Conservation (phyloP, 495 filamentous ascomycete species). For the Penicilliopsis zonata region DNA sequence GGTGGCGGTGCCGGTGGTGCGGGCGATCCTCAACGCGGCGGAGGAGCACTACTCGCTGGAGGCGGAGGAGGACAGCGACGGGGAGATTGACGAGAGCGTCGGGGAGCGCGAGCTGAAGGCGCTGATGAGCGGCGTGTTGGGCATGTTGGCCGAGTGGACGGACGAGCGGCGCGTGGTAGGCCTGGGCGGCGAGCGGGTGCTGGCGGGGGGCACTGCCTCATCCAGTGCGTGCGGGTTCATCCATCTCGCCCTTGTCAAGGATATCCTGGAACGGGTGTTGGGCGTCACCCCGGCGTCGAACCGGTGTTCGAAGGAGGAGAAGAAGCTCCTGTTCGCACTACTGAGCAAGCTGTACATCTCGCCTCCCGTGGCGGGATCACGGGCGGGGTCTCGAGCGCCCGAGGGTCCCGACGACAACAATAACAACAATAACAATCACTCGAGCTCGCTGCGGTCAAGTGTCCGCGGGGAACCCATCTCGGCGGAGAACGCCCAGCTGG, state of each 20-base stretch:
- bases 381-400: constrained; percentile 26
- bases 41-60: constrained; percentile 40
- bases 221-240: constrained; percentile 43
- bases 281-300: constrained; percentile 22
- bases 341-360: constrained; percentile 77
- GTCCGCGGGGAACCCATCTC: constrained; percentile 20
- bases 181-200: constrained; percentile 42
- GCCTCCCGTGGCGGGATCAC: constrained; percentile 25
- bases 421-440: constrained; percentile 18
- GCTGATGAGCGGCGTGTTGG: constrained; percentile 56
- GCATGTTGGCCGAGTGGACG: constrained; percentile 88
- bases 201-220: constrained; percentile 42
- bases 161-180: constrained; percentile 80
- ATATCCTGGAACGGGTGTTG: constrained; percentile 23
- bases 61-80: constrained; percentile 39
- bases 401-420: constrained; percentile 27
- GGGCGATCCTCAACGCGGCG: constrained; percentile 40
- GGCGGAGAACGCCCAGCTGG: constrained; percentile 22
- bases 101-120: constrained; percentile 78
- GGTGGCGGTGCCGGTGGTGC: constrained; percentile 57
- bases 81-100: constrained; percentile 51
- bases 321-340: constrained; percentile 65
- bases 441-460: too few relatives aligned
- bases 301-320: constrained; percentile 59
- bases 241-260: constrained; percentile 21